Evolutionary conservation across 2,329 filamentous ascomycete species (phyloP), one percentile per base, ranked within the genome.

Genomic region (Apiospora arundinis): DNA sequence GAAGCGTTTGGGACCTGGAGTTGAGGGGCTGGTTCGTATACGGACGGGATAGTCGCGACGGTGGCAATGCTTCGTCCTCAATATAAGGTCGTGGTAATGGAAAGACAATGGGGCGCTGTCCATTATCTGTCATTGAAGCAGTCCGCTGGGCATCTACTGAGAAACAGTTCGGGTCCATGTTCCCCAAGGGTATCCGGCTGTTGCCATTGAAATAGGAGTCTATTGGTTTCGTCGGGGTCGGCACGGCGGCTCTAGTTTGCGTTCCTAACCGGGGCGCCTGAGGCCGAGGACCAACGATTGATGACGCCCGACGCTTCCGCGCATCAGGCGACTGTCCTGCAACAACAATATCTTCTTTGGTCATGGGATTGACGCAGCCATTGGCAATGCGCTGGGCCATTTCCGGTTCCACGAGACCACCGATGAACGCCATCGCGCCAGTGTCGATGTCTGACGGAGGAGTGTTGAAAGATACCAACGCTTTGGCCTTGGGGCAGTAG

Each of bases 311-410:
- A 46, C 81, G 82, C 71, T 82, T 82, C 69, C 81, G 79, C 71
- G 82, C 82, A 4, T 68, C 71, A 12, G 80, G 80, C 14, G 86
- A 85, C 21, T 83, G 82, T 14, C 78, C 75, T 9, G 81, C 76
- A 52, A 86, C 73, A n/a, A 82, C 69, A 25, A 91, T 89, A 25
- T 86, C 87, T 72, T 91, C 80, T 81, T 98, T 98, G 1, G 95
- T 97, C 75, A 95, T 96, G 1, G 96, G 96, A 80, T 98, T 92
- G 65, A 98, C 82, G 75, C 97, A 93, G 46, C 96, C 96, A 48
- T 80, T 84, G 32, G 96, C 94, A 72, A 99, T 92, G 7, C 90
- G 91, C 68, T 86, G 85, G 9, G 95, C 95, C 72, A 93, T 81
- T 67, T 91, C 85, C 1, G 91, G 84, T 44, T 93, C 90, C 63